phyloP scores from a whole-genome alignment of 2,329 filamentous ascomycete species.

The Metarhizium guizhouense region DNA sequence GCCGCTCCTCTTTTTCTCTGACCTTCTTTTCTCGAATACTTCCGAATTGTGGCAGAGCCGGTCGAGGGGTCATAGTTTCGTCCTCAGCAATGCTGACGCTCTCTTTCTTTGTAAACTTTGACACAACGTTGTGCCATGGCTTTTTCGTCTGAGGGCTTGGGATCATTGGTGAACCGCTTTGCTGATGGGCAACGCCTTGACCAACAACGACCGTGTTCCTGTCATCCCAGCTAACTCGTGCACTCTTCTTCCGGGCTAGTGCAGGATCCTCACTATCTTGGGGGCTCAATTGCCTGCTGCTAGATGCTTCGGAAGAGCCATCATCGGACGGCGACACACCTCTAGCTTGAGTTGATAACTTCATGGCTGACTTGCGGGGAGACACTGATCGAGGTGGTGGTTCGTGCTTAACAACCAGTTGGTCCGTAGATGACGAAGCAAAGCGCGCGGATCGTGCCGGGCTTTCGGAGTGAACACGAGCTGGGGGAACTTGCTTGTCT shows the following conservation, averaged over 20 bases:
- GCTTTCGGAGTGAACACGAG: conserved; percentile 43
- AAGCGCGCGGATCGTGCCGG: conserved; percentile 63
- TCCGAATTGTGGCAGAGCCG: conserved; percentile 65
- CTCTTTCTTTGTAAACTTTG: conserved; percentile 41
- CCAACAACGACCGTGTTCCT: conserved; percentile 46
- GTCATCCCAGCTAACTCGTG: conserved; percentile 73
- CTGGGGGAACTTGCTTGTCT: conserved; percentile 12
- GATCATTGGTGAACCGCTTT: conserved; percentile 29
- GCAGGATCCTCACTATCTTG: conserved; percentile 26
- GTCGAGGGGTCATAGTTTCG: conserved; percentile 64
- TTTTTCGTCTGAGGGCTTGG: conserved; percentile 30
- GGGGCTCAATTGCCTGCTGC: conserved; percentile 14
- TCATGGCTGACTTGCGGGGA: conserved; percentile 69
- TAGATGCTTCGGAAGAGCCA: conserved; percentile 33
- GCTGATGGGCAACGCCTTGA: conserved; percentile 29
- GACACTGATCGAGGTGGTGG: conserved; percentile 64
- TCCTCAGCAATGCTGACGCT: conserved; percentile 44
- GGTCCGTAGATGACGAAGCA: conserved; percentile 41
- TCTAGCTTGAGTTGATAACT: conserved; percentile 47
- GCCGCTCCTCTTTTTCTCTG: conserved; percentile 44
- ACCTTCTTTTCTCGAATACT: conserved; percentile 58
- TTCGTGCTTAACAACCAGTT: conserved; percentile 51
- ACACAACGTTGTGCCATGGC: conserved; percentile 43
- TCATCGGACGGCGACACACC: conserved; percentile 42
- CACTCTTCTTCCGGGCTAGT: conserved; percentile 50